phyloP scores from a whole-genome alignment of 495 filamentous ascomycete species.

The Pyrenopolyporus hunteri region DNA sequence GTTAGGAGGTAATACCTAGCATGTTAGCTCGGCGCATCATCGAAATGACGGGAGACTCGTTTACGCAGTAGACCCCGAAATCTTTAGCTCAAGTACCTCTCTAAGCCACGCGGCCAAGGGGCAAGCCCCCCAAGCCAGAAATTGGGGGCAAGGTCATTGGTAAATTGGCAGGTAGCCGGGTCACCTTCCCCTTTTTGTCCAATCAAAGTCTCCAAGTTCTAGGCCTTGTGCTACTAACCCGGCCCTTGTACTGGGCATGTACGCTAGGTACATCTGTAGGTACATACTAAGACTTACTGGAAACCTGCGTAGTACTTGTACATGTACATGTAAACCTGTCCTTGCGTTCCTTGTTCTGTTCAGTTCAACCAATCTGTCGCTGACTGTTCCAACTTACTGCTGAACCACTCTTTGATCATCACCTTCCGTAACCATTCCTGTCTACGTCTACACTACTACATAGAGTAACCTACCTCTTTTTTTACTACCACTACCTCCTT shows the following conservation, averaged over 20 bases:
- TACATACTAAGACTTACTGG: neutral
- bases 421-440: conserved; percentile 31
- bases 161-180: neutral
- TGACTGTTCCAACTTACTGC: conserved; percentile 1
- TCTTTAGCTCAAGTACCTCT: conserved; percentile 20
- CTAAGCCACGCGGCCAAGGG: conserved; percentile 1
- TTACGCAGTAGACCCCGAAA: conserved; percentile 17
- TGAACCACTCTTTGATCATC: conserved; percentile 32
- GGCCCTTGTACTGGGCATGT: neutral
- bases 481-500: conserved; percentile 1
- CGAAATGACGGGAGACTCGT: conserved; percentile 16
- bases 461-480: neutral
- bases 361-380: too few relatives aligned
- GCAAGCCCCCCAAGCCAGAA: neutral
- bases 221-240: neutral
- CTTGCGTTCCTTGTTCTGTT: neutral
- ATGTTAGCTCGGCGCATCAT: conserved; percentile 15
- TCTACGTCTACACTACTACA: conserved; percentile 7
- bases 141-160: too few relatives aligned
- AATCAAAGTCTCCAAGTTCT: neutral
- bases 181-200: neutral
- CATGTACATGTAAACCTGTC: conserved; percentile 10
- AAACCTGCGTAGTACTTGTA: neutral
- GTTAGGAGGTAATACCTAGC: neutral
- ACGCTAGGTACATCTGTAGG: too few relatives aligned